Base-by-base conservation (phyloP, 2,329 filamentous ascomycete genomes). In the Fusarium setosum region DNA sequence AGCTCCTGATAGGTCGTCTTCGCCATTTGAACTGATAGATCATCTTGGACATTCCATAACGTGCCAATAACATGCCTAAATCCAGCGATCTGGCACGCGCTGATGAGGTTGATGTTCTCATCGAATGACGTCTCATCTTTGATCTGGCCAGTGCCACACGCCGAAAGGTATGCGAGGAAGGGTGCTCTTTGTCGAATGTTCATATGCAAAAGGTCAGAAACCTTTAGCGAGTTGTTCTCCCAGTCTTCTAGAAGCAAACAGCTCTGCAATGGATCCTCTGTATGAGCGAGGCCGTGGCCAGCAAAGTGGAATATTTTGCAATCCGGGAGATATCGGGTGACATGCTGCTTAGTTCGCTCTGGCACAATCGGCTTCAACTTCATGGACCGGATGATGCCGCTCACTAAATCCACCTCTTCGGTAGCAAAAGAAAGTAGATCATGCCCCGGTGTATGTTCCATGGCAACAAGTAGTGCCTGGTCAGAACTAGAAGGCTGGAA, bases 161-260 rank as follows among this genome's bases (percentile, higher is more conserved):
- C 58, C 0, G 58, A 59, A 1, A 61, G 45, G 6, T 61, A 61
- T 3, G 45, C 54, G 10, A 61, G 45, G 1, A 61, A 52, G 1
- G 54, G 58, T 1, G 20, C 2, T 0, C 3, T 21, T 8, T 37
- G 21, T 8, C 26, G 9, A 4, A 58, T 4, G 6, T 61, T 52
- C 9, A 47, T 20, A 11, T 58, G 32, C 0, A 61, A 6, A 3
- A 58, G 38, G 13, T 45, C 31, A 3, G 35, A 44, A 2, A 61
- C 58, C n/a, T 44, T n/a, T 0, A 61, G 26, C 1, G 54, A 26
- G 11, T 58, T 32, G 2, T 4, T 5, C 3, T 48, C 8, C 18
- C 32, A 44, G 20, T 38, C 37, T 40, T 40, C 20, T 18, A 40
- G 37, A 40, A 40, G 37, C 37, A 40, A 40, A 40, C 11, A 40